Base-by-base conservation (phyloP, 441 rosid species). In the Isatis lusitanica region DNA sequence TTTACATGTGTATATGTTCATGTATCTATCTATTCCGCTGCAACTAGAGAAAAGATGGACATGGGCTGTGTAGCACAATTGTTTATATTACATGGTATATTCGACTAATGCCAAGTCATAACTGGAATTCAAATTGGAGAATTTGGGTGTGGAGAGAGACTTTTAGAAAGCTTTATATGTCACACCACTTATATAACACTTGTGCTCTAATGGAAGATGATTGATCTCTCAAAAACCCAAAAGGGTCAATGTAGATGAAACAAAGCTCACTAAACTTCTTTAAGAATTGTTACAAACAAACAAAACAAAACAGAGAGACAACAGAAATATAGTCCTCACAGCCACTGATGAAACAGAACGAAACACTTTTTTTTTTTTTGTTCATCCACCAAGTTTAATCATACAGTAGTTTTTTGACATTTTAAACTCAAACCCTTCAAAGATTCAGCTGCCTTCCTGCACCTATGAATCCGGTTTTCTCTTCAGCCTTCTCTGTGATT, bases 221-320 rank as follows among this genome's bases (percentile, higher is more conserved):
- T 44, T 73, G 47, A 39, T 66, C 50, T 35, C 58, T 66, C 53
- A 50, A 21, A 51, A 58, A 2, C 68, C 60, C 70, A 52, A 35
- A 68, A 44, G 70, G 63, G 58, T 55, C 30, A 63, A 63, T 63
- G 66, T 47, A 46, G 61, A 76, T 70, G 47, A 70, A 63, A 63
- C 61, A 76, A 75, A 63, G 15, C 66, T 75, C 53, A 63, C 39
- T 62, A 56, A 70, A 63, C 40, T 40, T 63, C 40, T 40, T 70
- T 13, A 63, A 8, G 40, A 63, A 35, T 47, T 64, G 75, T 64
- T 64, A 63, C 71, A 75, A 75, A 62, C 63, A 75, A 68, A 26
- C 58, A 47, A 75, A 55, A 68, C 68, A 55, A 33, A 52, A 51
- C 9, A 67, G 21, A 60, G 78, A 74, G 51, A 68, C 30, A 43